Base-by-base conservation (phyloP, 2,329 filamentous ascomycete genomes). In the Alternaria triticimaculans region DNA sequence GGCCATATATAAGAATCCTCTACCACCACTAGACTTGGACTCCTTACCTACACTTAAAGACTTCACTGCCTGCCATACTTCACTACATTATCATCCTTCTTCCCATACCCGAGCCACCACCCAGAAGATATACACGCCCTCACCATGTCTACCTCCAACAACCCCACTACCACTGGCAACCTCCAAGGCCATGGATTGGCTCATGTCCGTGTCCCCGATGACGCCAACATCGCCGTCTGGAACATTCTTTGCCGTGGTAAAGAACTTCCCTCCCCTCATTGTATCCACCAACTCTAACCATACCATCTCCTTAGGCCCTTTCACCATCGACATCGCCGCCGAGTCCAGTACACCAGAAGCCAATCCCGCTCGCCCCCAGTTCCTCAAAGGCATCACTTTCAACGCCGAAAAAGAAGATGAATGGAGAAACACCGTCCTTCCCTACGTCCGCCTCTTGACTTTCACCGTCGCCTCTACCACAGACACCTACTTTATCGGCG, bases 381-480 rank as follows among this genome's bases (percentile, higher is more conserved):
- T 75, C 53, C 55, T 73, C 5, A 51, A 59, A 3, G 60, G 61
- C 6, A 26, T 65, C 6, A 21, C 18, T 3, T 55, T 49, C 49
- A 20, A 48, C 8, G 18, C 62, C 1, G 28, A 18, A 25, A 43
- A 60, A 4, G 8, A 41, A 5, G 30, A 45, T 5, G 25, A 28
- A 23, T 74, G 70, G 67, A 58, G 55, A 20, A 58, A 50, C 25
- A 37, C 58, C 2, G 60, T 72, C 5, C 61, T 72, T 2, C 68
- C 68, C 4, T 60, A 60, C 23, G 30, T 76, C 11, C 15, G 58
- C 1, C 25, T 30, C 1, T 53, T 62, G 14, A 67, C 60, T 2
- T 72, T 76, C 51, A 54, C 55, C 1, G 20, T 76, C n/a, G 25
- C 44, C 2, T 68, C 58, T 15, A 62, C 66, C 3, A 21, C 54